Evolutionary conservation across 2,329 filamentous ascomycete genomes (phyloP).

Genomic region (Venturia carpophila): DNA sequence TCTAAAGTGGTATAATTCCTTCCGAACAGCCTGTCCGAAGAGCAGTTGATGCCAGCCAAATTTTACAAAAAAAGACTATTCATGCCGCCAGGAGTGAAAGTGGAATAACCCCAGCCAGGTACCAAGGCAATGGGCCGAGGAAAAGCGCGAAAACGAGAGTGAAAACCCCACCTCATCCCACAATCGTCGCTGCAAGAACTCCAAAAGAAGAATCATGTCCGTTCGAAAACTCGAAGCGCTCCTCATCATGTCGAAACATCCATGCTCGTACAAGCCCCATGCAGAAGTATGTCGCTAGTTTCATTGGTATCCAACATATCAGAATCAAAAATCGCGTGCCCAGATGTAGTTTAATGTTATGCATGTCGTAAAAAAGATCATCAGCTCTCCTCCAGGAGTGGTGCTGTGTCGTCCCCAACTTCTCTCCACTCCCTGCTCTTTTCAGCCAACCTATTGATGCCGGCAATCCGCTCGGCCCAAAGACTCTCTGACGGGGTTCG

Average conservation of each 20-base stretch:
- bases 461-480: slow-evolving; percentile 76
- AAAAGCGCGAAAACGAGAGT: neutral
- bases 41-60: neutral
- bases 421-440: slow-evolving; percentile 89
- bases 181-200: neutral
- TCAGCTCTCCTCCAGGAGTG: slow-evolving; percentile 46
- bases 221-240: neutral
- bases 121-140: neutral
- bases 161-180: neutral
- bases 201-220: slow-evolving; percentile 4
- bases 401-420: slow-evolving; percentile 61
- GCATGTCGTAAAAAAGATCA: neutral
- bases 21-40: neutral
- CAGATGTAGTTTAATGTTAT: neutral
- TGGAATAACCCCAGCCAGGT: neutral
- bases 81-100: neutral
- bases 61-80: neutral
- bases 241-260: neutral
- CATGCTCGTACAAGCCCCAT: neutral
- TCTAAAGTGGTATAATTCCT: slow-evolving; percentile 2
- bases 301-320: slow-evolving; percentile 1
- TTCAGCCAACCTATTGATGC: slow-evolving; percentile 74
- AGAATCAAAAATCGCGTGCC: neutral
- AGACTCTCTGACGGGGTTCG: slow-evolving; percentile 80
- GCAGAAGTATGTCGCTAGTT: neutral